Percentiles rank a stretch among this genome's conserved stretches.
Conservation (phyloP, 495 filamentous ascomycete genomes). For the Geopyxis carbonaria region DNA sequence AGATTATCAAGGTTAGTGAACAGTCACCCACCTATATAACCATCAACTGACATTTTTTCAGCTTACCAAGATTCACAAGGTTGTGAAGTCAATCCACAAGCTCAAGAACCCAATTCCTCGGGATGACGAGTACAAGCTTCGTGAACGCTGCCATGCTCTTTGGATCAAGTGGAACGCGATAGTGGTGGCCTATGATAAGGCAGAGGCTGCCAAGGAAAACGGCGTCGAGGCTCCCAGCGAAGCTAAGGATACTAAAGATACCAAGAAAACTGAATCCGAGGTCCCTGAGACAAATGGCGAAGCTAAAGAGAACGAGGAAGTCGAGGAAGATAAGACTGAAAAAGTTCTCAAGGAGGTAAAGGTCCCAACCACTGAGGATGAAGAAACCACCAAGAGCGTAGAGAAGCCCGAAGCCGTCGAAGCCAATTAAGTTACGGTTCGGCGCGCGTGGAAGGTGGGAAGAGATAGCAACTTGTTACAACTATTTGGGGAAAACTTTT, state of each 20-base stretch:
- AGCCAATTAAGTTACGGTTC: too few relatives aligned
- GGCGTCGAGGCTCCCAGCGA: conserved; percentile 28
- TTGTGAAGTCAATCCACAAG: conserved; percentile 53
- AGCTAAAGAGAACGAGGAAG: conserved; percentile 10
- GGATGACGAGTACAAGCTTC: conserved; percentile 52
- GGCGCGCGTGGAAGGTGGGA: too few relatives aligned
- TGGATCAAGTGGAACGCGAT: conserved; percentile 45
- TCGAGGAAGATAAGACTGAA: conserved; percentile 20
- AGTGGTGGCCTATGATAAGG: too few relatives aligned
- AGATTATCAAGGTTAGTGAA: conserved; percentile 15
- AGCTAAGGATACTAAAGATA: conserved; percentile 25
- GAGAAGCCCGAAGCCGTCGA: conserved; percentile 3
- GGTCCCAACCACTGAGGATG: conserved; percentile 3
- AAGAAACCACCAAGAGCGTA: background rate
- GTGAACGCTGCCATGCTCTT: conserved; percentile 40
- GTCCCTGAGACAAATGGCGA: conserved; percentile 17
- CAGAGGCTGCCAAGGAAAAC: too few relatives aligned
- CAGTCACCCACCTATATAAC: background rate
- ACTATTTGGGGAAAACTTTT: too few relatives aligned
- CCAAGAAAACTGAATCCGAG: conserved; percentile 10
- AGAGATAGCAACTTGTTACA: too few relatives aligned
- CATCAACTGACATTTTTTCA: conserved; percentile 15
- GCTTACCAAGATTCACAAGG: conserved; percentile 58
- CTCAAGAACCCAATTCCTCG: conserved; percentile 41
- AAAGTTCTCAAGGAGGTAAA: conserved; percentile 9